A percentile compares a stretch with the other conserved stretches of the same genome.
These are phyloP conservation scores for Nicotiana otophora DNA, from an alignment of 257 asterid species.

Conservation along the genomic window DNA sequence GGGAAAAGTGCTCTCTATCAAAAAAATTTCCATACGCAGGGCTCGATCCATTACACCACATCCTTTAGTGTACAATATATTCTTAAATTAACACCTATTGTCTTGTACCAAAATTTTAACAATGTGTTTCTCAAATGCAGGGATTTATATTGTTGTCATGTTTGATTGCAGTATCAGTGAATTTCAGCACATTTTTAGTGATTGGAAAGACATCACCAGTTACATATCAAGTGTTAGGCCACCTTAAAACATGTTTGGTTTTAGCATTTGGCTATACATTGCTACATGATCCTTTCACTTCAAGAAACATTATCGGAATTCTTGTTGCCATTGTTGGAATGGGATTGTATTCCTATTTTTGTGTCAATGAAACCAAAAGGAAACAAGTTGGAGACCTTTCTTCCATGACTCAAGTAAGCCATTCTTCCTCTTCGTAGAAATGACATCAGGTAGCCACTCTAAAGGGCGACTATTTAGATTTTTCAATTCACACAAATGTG, in stretches of 20 bases:
- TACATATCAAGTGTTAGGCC: slow-evolving; percentile 86
- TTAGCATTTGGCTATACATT: slow-evolving; percentile 84
- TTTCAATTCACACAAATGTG: no score
- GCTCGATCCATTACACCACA: no score
- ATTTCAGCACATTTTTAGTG: slow-evolving; percentile 88
- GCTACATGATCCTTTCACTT: slow-evolving; percentile 75
- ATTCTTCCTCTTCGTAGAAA: no score
- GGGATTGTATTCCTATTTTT: slow-evolving; percentile 77
- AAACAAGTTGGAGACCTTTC: slow-evolving; percentile 45
- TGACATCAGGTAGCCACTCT: no score
- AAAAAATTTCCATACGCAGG: rapidly evolving
- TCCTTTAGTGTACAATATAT: no score
- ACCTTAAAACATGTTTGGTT: slow-evolving; percentile 82
- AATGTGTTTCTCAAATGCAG: slow-evolving; percentile 25
- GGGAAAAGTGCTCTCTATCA: no score
- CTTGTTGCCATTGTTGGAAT: slow-evolving; percentile 77
- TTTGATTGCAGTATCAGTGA: slow-evolving; percentile 85
- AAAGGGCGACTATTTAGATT: no score
- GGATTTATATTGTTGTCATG: slow-evolving; percentile 72
- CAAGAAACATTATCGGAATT: slow-evolving; percentile 68
- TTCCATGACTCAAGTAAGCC: slow-evolving; percentile 39
- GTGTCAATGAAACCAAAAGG: slow-evolving; percentile 65
- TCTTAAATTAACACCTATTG: no score
- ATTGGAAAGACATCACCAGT: slow-evolving; percentile 97
- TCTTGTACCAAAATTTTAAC: no score